Base-by-base conservation (phyloP, 805 yeast species). In the Helenozyma rhizophorensis region DNA sequence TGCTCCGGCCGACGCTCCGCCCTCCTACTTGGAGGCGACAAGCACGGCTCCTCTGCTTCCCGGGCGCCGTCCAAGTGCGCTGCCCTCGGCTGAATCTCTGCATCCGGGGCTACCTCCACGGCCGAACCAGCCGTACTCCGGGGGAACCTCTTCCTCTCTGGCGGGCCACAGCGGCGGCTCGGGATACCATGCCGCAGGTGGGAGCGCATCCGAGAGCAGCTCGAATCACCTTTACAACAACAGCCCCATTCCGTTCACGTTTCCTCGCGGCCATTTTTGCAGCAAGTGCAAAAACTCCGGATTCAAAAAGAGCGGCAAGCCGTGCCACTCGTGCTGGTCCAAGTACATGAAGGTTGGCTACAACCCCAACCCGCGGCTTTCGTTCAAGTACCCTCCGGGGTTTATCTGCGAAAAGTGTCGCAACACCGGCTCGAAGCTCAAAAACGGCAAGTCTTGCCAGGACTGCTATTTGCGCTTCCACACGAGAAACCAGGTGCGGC, bases 401-500 rank as follows among this genome's bases (percentile, higher is more conserved):
- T 80, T 62, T 50, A 59, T 62, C 36, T 86, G 96, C 50, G 56
- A 62, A 7, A 81, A 80, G 48, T 86, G 96, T 60, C 63, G 69
- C 34, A 86, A 86, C 51, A 81, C 89, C 0, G 95, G 95, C 2
- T 68, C 65, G 50, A 65, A 65, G 45, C 70, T 73, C 48, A 78
- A 74, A 50, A 78, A 76, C 45, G 83, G 82, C n/a, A 64, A 60
- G 29, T 61, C 76, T 5, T 86, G 96, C 51, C 72, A 75, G 44
- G 69, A 70, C 26, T 86, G 96, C 55, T 86, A 85, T 80, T 70
- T 68, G 15, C 48, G 53, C 30, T 85, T 80, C 53, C 80, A 79
- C 0, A 72, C 72, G 1, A 60, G 70, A 27, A 59, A 60, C 26
- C 35, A 36, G 6, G 38, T 40, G 35, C 16, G 21, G 15, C 11